Percentiles rank a stretch among this genome's conserved stretches.
phyloP scores from a whole-genome alignment of 495 filamentous ascomycete genomes.

The Penicillium taxi region DNA sequence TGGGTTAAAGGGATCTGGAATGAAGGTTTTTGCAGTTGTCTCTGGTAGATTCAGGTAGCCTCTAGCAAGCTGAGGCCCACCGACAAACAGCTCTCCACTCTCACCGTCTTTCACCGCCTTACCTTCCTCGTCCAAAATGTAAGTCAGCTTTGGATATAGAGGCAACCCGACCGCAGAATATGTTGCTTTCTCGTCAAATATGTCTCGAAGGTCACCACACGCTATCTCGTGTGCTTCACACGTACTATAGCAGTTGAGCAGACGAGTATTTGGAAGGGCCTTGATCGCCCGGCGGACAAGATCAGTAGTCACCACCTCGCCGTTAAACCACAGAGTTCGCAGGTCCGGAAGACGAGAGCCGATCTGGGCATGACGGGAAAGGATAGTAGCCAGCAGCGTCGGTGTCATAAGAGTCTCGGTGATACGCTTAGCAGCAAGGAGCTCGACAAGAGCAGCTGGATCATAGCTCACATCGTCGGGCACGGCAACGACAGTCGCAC shows the following conservation, averaged over 20 bases:
- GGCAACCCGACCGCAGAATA: slow-evolving; percentile 57
- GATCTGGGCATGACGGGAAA: slow-evolving; percentile 52
- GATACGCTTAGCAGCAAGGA: slow-evolving; percentile 47
- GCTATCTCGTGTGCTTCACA: slow-evolving; percentile 69
- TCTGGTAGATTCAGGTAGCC: slow-evolving; percentile 79
- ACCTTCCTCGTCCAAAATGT: slow-evolving; percentile 52
- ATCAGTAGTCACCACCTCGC: slow-evolving; percentile 63
- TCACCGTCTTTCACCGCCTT: slow-evolving; percentile 54
- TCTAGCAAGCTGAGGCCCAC: slow-evolving; percentile 67
- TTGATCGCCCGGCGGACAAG: slow-evolving; percentile 52
- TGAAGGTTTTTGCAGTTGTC: slow-evolving; percentile 63
- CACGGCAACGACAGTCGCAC: slow-evolving; percentile 58
- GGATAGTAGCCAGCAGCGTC: slow-evolving; percentile 56
- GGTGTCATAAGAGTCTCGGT: slow-evolving; percentile 72
- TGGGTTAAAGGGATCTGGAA: slow-evolving; percentile 48
- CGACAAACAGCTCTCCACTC: slow-evolving; percentile 74
- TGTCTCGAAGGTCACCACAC: slow-evolving; percentile 58
- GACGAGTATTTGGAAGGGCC: slow-evolving; percentile 52
- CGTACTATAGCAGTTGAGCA: slow-evolving; percentile 65
- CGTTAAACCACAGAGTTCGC: slow-evolving; percentile 59
- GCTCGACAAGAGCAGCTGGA: slow-evolving; percentile 55
- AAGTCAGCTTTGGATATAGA: slow-evolving; percentile 48
- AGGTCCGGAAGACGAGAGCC: slow-evolving; percentile 48
- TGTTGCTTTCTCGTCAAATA: slow-evolving; percentile 44
- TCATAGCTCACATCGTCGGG: slow-evolving; percentile 64